Conservation (phyloP, 2,329 filamentous ascomycete species). For the Penicillium corylophilum region DNA sequence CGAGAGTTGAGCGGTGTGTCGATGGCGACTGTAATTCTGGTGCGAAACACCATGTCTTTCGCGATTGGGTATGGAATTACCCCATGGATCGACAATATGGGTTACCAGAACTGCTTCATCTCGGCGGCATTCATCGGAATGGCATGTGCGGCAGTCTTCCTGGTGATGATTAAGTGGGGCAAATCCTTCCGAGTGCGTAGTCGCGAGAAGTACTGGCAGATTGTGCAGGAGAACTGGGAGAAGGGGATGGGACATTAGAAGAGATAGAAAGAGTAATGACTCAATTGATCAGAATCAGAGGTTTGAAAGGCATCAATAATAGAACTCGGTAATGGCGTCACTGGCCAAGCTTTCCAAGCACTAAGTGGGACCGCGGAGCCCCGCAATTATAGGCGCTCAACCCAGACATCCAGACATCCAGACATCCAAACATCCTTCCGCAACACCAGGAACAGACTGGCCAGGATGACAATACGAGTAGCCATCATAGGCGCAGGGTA, state of each 20-base stretch:
- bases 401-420: too few species aligned
- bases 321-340: neutral
- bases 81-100: conserved; percentile 46
- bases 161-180: conserved; percentile 42
- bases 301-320: too few species aligned
- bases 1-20: conserved; percentile 42
- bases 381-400: neutral
- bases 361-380: neutral
- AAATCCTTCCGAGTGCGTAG: conserved; percentile 36
- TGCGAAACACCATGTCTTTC: conserved; percentile 51
- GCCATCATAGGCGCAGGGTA: conserved; percentile 14
- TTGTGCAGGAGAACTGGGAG: conserved; percentile 35
- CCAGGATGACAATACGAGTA: conserved; percentile 6
- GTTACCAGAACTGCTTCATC: conserved; percentile 49
- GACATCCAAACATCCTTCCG: neutral
- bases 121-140: conserved; percentile 40
- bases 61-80: conserved; percentile 50
- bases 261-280: neutral
- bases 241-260: conserved; percentile 35
- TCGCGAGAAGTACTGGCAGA: conserved; percentile 38
- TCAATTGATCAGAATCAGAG: too few species aligned
- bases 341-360: neutral
- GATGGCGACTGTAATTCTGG: conserved; percentile 45
- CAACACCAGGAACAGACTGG: neutral
- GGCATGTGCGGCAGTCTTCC: conserved; percentile 37